phyloP scores from a whole-genome alignment of 371 early-diverging fungal species.

The Mucor saturninus region DNA sequence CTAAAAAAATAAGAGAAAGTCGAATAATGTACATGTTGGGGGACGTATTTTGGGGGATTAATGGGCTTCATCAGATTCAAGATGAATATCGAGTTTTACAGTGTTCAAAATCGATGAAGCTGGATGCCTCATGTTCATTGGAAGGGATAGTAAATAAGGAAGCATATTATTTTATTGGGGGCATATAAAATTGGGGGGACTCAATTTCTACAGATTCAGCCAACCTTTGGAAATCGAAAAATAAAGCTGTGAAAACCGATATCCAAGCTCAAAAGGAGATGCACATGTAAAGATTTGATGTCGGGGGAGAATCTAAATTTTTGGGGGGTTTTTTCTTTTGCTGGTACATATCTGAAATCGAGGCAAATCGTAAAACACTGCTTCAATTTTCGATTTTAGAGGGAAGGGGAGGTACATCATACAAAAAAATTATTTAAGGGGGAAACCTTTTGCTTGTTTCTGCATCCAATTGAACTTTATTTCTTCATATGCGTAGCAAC shows the following conservation, averaged over 20 bases:
- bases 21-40: background rate
- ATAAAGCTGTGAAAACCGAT: slow-evolving; percentile 2
- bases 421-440: background rate
- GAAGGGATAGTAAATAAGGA: background rate
- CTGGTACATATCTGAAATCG: background rate
- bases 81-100: slow-evolving; percentile 18
- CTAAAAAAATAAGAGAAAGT: background rate
- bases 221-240: slow-evolving; percentile 16
- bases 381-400: background rate
- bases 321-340: background rate
- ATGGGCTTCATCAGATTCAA: background rate
- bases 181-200: background rate
- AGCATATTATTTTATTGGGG: background rate
- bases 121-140: background rate
- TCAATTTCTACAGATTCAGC: background rate
- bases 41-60: background rate
- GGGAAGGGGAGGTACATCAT: background rate
- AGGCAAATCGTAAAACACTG: slow-evolving; percentile 1
- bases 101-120: slow-evolving; percentile 9
- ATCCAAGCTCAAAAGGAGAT: slow-evolving; percentile 1
- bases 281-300: background rate
- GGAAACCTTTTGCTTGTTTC: too few species aligned
- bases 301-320: background rate
- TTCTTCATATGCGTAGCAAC: too few species aligned
- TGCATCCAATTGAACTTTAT: too few species aligned